Evolutionary conservation across 768 basidiomycete genomes (phyloP).

Genomic region (Trametes maxima): DNA sequence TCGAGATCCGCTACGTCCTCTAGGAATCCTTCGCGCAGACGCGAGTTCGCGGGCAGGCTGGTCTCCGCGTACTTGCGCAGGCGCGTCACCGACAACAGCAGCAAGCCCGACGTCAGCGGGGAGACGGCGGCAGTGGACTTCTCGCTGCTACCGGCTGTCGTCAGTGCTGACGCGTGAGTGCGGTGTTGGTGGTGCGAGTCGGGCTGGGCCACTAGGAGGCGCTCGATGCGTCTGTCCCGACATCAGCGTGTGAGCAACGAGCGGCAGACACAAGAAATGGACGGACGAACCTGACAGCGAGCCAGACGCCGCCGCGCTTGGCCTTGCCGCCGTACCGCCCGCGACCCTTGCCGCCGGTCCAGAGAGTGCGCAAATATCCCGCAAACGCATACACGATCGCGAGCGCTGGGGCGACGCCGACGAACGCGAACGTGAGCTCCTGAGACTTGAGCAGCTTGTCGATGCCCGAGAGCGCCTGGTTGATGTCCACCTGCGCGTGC

Average conservation of each 20-base stretch:
- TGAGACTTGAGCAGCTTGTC: slow-evolving; percentile 93
- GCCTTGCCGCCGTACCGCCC: slow-evolving; percentile 61
- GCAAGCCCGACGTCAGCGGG: slow-evolving; percentile 69
- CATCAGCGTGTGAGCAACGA: neutral
- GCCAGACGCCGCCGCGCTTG: slow-evolving; percentile 61
- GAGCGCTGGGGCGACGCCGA: slow-evolving; percentile 90
- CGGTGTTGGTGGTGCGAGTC: slow-evolving; percentile 27
- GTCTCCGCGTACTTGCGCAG: slow-evolving; percentile 66
- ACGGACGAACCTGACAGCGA: slow-evolving; percentile 62
- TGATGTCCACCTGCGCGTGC: slow-evolving; percentile 76
- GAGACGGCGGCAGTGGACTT: slow-evolving; percentile 38
- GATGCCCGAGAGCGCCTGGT: slow-evolving; percentile 87
- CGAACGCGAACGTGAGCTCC: slow-evolving; percentile 94
- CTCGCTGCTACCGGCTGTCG: neutral
- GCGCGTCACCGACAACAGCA: slow-evolving; percentile 70
- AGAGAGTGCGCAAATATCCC: slow-evolving; percentile 54
- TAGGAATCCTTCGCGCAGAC: slow-evolving; percentile 76
- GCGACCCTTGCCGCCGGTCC: slow-evolving; percentile 50
- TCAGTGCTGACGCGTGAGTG: slow-evolving; percentile 13
- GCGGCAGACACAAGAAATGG: neutral
- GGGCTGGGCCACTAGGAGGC: slow-evolving; percentile 59
- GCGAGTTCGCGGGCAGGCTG: slow-evolving; percentile 57
- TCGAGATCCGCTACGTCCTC: slow-evolving; percentile 85
- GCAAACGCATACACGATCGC: slow-evolving; percentile 72
- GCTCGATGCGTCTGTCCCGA: slow-evolving; percentile 60